Evolutionary conservation across 2,329 filamentous ascomycete species (phyloP), one percentile per base, ranked within the genome.

Genomic region (Delphinella strobiligena): DNA sequence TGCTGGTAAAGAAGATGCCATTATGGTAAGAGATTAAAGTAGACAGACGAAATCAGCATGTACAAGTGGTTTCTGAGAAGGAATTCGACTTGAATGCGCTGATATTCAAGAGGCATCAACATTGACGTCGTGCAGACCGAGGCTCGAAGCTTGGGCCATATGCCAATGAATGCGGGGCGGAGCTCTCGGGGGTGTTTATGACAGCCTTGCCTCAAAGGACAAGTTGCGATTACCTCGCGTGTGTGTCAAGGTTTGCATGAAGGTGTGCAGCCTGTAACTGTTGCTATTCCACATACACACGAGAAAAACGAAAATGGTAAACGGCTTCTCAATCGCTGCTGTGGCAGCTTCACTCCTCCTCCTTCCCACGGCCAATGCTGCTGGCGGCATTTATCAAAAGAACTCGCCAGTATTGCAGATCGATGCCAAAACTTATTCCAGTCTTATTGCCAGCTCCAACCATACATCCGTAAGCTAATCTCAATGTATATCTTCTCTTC

Each of bases 351-450:
- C 77, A 43, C 63, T 84, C 36, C 66, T 91, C 47, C 72, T 82
- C 45, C 70, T 75, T 41, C 56, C 83, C 37, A 75, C 81, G 19
- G 71, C 71, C 37, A 72, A 72, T 41, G 76, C 78, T 39, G 80
- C 82, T 48, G 40, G 37, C 34, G 77, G 75, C 49, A 62, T 98
- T 44, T 98, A 98, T 66, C 66, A 77, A 44, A 93, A 89, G 66
- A 83, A 72, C 59, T 95, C 88, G 2, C 78, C 84, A 10, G 91
- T 98, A 32, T 60, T 96, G 32, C 85, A 93, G 60, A 66, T 96
- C 48, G 79, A 82, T 52, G 72, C 71, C 42, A 83, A 81, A 61
- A 82, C 72, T 53, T 96, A 93, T 61, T 78, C 89, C 56, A 74
- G 72, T 46, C 66, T 94, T 49, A 87, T 98, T 60, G 77, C 82